These are phyloP conservation scores for Aegilops bicornis DNA, from an alignment of 176 grass and related monocot species.

Conservation along the genomic window DNA sequence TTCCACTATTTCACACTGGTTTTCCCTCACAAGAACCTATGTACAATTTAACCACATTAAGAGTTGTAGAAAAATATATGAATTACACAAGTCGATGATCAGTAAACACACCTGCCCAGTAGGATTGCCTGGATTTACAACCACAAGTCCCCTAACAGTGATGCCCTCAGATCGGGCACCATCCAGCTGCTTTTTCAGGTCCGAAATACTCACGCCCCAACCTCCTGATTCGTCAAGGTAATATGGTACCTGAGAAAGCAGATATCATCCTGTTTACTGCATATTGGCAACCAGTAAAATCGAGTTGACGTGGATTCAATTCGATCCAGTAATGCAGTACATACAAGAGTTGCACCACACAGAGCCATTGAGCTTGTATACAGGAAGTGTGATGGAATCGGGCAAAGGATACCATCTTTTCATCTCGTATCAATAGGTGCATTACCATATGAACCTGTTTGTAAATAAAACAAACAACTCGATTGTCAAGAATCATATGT, in stretches of 20 bases:
- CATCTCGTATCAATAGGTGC: slow-evolving; percentile 64
- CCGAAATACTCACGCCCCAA: slow-evolving; percentile 56
- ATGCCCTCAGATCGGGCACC: slow-evolving; percentile 55
- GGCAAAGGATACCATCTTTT: slow-evolving; percentile 77
- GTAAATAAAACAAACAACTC: slow-evolving; percentile 21
- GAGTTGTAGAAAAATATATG: neutral
- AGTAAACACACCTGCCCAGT: slow-evolving; percentile 61
- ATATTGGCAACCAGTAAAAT: neutral
- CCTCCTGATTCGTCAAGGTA: slow-evolving; percentile 60
- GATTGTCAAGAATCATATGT: neutral
- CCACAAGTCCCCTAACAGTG: slow-evolving; percentile 62
- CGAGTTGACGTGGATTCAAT: neutral
- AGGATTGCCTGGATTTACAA: slow-evolving; percentile 87
- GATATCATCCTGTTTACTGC: neutral
- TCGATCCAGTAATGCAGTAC: neutral
- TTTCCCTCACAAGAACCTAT: slow-evolving; percentile 59
- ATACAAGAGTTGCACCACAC: slow-evolving; percentile 63
- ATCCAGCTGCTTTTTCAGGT: slow-evolving; percentile 65
- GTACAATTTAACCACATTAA: slow-evolving; percentile 13
- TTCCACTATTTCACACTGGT: slow-evolving; percentile 62
- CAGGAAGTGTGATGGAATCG: slow-evolving; percentile 74
- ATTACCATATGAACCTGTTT: slow-evolving; percentile 70
- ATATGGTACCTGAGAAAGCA: slow-evolving; percentile 65
- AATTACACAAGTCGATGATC: neutral
- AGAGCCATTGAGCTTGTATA: slow-evolving; percentile 59